phyloP scores from a whole-genome alignment of 2,329 filamentous ascomycete species.

The Penicillium sumatraense region DNA sequence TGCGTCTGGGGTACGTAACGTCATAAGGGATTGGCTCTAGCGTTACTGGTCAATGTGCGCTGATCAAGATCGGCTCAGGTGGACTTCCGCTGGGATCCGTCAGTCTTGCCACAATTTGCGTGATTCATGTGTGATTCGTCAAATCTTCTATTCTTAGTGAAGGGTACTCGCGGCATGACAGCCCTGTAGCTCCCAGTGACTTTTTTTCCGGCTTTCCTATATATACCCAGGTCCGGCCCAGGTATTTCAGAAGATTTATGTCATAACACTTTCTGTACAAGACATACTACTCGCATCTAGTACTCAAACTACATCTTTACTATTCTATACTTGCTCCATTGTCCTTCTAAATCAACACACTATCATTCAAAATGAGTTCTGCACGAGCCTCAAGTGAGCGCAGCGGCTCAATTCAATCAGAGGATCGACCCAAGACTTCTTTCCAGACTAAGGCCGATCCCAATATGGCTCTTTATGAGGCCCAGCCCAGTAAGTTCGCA shows the following conservation, averaged over 20 bases:
- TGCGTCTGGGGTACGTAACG: slow-evolving; percentile 12
- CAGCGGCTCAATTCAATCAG: slow-evolving; percentile 29
- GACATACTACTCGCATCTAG: neutral
- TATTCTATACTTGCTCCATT: neutral
- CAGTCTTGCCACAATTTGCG: slow-evolving; percentile 23
- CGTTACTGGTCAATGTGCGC: slow-evolving; percentile 4
- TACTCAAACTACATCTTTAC: neutral
- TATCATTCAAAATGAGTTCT: slow-evolving; percentile 21
- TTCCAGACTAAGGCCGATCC: slow-evolving; percentile 83
- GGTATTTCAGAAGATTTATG: neutral
- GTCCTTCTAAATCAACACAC: neutral
- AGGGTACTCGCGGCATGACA: slow-evolving; percentile 2
- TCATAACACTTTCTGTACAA: neutral
- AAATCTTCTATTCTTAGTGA: slow-evolving; percentile 25
- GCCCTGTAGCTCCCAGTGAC: neutral
- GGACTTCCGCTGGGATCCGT: slow-evolving; percentile 7
- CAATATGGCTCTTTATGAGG: slow-evolving; percentile 79
- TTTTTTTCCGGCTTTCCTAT: slow-evolving; percentile 2
- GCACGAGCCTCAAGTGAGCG: slow-evolving; percentile 28
- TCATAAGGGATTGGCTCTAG: slow-evolving; percentile 21
- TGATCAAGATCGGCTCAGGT: slow-evolving; percentile 25
- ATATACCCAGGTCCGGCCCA: slow-evolving; percentile 2
- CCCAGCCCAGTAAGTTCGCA: slow-evolving; percentile 72
- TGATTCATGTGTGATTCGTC: slow-evolving; percentile 13
- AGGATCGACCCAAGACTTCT: slow-evolving; percentile 27